Percentiles rank a stretch among this genome's conserved stretches.
Conservation (phyloP, 1,284 basidiomycete genomes). For the Papiliotrema nemorosa region DNA sequence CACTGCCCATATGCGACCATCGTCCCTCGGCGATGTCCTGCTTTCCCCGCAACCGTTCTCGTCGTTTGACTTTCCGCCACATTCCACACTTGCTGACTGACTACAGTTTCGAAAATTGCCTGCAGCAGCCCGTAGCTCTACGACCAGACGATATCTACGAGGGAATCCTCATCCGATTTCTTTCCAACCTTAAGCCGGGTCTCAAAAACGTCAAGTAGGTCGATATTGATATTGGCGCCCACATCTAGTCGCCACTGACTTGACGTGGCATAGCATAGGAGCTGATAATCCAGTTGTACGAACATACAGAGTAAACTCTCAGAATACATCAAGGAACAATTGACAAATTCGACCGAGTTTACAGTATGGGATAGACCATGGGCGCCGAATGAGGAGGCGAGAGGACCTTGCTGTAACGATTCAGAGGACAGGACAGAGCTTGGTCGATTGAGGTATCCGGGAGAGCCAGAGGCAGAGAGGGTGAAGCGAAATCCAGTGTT, state of each 20-base stretch:
- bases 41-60: no score
- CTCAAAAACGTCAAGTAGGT: conserved; percentile 34
- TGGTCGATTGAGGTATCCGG: conserved; percentile 31
- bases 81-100: no score
- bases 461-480: conserved; percentile 26
- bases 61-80: not conserved
- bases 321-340: conserved; percentile 35
- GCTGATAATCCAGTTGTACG: conserved; percentile 30
- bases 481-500: conserved; percentile 31
- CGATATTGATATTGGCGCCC: no score
- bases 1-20: conserved; percentile 12
- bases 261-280: not conserved
- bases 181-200: conserved; percentile 37
- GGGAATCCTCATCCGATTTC: conserved; percentile 38
- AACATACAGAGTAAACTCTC: conserved; percentile 39
- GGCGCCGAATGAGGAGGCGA: conserved; percentile 41
- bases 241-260: no score
- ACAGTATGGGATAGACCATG: conserved; percentile 46
- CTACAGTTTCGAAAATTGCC: conserved; percentile 41
- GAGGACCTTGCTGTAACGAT: conserved; percentile 32
- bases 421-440: conserved; percentile 21
- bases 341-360: conserved; percentile 34
- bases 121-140: conserved; percentile 37
- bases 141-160: conserved; percentile 46
- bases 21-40: no score